These are phyloP conservation scores for Chrysanthemum lavandulifolium DNA, from an alignment of 129 eudicot species.

Conservation along the genomic window DNA sequence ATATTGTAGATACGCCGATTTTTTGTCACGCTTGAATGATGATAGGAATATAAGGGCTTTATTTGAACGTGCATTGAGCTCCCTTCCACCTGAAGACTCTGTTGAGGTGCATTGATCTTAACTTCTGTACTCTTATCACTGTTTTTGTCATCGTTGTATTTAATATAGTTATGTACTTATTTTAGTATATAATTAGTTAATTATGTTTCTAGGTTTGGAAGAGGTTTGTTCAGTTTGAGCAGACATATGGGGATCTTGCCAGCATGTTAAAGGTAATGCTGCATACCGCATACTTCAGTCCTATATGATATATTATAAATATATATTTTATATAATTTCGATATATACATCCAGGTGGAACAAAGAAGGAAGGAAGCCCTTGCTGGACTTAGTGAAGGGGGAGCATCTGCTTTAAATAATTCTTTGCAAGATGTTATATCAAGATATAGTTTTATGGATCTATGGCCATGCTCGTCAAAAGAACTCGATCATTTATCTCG, in stretches of 20 bases:
- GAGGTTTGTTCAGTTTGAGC: constrained; percentile 84
- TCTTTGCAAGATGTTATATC: constrained; percentile 90
- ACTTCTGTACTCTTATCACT: background rate
- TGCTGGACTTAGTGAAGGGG: constrained; percentile 65
- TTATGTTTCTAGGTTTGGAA: constrained; percentile 78
- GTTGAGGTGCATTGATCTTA: constrained; percentile 63
- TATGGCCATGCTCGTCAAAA: constrained; percentile 94
- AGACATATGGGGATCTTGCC: constrained; percentile 92
- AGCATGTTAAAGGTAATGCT: constrained; percentile 92
- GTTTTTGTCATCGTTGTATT: background rate
- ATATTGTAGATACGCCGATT: constrained; percentile 88
- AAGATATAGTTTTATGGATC: constrained; percentile 88
- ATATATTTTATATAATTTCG: background rate
- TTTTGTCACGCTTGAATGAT: constrained; percentile 82
- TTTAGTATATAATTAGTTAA: constrained; percentile 9
- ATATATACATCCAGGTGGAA: constrained; percentile 61
- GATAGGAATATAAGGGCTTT: constrained; percentile 97
- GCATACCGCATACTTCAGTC: background rate
- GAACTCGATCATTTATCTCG: constrained; percentile 89
- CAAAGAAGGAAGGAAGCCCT: constrained; percentile 98
- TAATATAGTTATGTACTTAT: background rate
- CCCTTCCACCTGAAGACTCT: constrained; percentile 90
- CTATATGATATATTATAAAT: background rate
- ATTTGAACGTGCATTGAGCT: constrained; percentile 93
- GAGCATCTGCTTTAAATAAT: constrained; percentile 58